Conservation (phyloP, 352 stramenopile genomes). For the Phytopythium kandeliae region DNA sequence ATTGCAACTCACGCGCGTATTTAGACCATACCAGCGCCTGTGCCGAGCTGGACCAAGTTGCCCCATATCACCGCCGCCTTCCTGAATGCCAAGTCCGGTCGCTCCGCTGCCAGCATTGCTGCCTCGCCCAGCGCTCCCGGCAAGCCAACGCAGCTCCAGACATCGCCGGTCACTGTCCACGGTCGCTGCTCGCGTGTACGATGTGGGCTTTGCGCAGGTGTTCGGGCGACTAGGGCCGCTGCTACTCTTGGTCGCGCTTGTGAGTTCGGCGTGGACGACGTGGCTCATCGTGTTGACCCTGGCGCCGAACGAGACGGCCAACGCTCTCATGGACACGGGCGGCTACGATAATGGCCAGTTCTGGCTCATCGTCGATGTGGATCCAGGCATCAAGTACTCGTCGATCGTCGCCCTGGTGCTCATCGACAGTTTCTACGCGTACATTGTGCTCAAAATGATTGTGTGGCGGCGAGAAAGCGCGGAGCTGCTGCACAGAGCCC, state of each 20-base stretch:
- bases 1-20: too few species aligned
- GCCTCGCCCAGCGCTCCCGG: not conserved
- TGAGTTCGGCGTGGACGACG: slow-evolving; percentile 24
- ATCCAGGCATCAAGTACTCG: not conserved
- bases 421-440: not conserved
- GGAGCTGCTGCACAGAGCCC: too few species aligned
- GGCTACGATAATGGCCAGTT: slow-evolving; percentile 41
- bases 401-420: not conserved
- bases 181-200: not conserved
- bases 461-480: too few species aligned
- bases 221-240: slow-evolving; percentile 3
- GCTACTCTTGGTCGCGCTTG: slow-evolving; percentile 11
- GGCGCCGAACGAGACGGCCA: slow-evolving; percentile 28
- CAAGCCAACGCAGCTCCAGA: not conserved
- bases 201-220: not conserved
- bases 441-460: slow-evolving; percentile 3
- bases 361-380: slow-evolving; percentile 25
- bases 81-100: too few species aligned
- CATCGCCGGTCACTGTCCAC: not conserved
- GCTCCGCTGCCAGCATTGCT: not conserved
- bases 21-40: too few species aligned
- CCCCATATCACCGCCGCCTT: too few species aligned
- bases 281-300: slow-evolving; percentile 42
- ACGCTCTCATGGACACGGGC: slow-evolving; percentile 44
- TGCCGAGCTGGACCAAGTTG: not conserved